Base-by-base conservation (phyloP, 2,329 filamentous ascomycete genomes). In the Apiospora pterosperma region DNA sequence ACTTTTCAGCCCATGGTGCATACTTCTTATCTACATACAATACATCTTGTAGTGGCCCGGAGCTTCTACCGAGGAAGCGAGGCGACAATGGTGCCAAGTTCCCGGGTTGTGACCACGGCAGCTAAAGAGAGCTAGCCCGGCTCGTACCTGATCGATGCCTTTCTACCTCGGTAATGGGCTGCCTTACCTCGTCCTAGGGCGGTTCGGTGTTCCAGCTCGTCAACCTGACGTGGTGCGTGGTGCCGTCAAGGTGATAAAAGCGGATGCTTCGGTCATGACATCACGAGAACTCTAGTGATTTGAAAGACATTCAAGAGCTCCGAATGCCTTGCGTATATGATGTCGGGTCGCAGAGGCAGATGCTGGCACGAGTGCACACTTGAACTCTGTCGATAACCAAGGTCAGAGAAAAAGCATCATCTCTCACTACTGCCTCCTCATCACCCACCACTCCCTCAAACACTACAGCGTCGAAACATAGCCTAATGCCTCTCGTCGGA, bases 401-500 rank as follows among this genome's bases (percentile, higher is more conserved):
- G 3, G 4, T 12, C 12, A 60, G 5, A 38, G 12, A 38, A 23
- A 6, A 39, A 14, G 6, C 8, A 39, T 11, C 23, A 28, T 28
- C 58, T 23, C 28, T 59, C 36, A 16, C 21, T 39, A 36, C 58
- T 23, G 23, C 7, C 14, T 23, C 25, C 36, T 6, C 23, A 38
- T 5, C 52, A 34, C 7, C 23, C 36, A 59, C 31, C 21, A 59
- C 8, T 28, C 34, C n/a, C 21, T 6, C 34, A 25, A 38, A 6
- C 23, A 60, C 58, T 21, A 48, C 42, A 23, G 39, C 36, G 25
- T 36, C 31, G 62, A n/a, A n/a, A n/a, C n/a, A n/a, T n/a, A n/a
- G n/a, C n/a, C n/a, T 21, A 12, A 65, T 65, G 63, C 63, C 63
- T 28, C 44, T 65, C 34, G 61, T 52, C n/a, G 63, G 63, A 21